These are phyloP conservation scores for Cordyceps militaris DNA, from an alignment of 2,329 filamentous ascomycete species.

Conservation along the genomic window DNA sequence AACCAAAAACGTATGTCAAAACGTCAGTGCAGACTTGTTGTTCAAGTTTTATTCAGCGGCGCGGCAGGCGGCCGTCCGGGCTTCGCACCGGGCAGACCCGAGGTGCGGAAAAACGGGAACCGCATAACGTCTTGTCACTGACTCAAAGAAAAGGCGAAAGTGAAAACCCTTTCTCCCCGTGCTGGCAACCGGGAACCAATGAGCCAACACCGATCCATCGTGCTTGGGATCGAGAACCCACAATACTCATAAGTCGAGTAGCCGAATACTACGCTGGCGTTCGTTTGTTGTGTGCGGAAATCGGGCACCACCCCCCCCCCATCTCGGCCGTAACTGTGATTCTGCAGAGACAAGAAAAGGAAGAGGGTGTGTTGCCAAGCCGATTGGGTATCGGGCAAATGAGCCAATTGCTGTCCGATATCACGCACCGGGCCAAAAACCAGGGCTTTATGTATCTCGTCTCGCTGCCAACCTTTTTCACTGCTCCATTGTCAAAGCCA, in stretches of 20 bases:
- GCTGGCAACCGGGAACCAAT: no score
- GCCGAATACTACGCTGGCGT: neutral
- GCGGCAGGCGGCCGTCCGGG: neutral
- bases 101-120: neutral
- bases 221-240: neutral
- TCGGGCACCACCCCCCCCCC: neutral
- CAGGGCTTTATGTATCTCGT: no score
- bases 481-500: neutral
- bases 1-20: neutral
- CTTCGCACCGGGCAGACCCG: slow-evolving; percentile 2
- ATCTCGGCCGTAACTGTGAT: neutral
- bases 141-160: neutral
- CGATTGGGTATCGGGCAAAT: neutral
- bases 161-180: neutral
- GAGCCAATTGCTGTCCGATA: neutral
- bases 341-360: neutral
- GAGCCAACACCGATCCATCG: no score
- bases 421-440: neutral
- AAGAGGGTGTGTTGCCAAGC: neutral
- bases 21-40: neutral
- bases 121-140: neutral
- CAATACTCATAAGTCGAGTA: neutral
- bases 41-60: slow-evolving; percentile 1
- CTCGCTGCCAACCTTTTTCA: neutral
- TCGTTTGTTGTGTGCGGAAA: neutral